Conservation (phyloP, 495 filamentous ascomycete species). For the Penicillium manginii region DNA sequence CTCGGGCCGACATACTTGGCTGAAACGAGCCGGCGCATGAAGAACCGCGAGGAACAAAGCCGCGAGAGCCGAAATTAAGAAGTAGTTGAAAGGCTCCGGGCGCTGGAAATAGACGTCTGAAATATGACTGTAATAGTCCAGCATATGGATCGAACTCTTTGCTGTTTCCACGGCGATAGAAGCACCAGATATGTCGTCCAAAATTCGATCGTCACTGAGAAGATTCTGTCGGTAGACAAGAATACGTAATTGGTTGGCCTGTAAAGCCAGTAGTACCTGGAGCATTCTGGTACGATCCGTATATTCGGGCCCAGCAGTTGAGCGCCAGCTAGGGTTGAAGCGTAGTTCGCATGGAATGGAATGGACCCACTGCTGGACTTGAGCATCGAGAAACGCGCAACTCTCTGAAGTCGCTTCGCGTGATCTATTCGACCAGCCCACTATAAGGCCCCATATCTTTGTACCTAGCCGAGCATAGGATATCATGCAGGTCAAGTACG, state of each 20-base stretch:
- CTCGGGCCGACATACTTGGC: slow-evolving; percentile 68
- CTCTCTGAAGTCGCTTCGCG: slow-evolving; percentile 58
- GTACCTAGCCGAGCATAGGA: slow-evolving; percentile 73
- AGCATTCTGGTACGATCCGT: slow-evolving; percentile 38
- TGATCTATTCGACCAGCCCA: slow-evolving; percentile 48
- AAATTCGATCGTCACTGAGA: slow-evolving; percentile 70
- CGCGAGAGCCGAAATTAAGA: slow-evolving; percentile 75
- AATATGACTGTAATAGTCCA: slow-evolving; percentile 72
- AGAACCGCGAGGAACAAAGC: slow-evolving; percentile 79
- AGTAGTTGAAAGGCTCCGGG: slow-evolving; percentile 84
- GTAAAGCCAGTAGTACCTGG: slow-evolving; percentile 62
- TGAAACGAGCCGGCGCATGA: slow-evolving; percentile 77
- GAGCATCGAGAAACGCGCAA: slow-evolving; percentile 71
- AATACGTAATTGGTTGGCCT: slow-evolving; percentile 83
- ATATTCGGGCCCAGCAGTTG: slow-evolving; percentile 36
- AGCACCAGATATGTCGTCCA: slow-evolving; percentile 64
- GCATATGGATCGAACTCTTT: slow-evolving; percentile 75
- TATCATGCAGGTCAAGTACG: slow-evolving; percentile 57
- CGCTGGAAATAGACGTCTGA: slow-evolving; percentile 74
- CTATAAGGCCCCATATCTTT: slow-evolving; percentile 71
- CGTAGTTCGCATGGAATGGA: slow-evolving; percentile 57
- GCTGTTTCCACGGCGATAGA: slow-evolving; percentile 72
- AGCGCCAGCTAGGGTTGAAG: slow-evolving; percentile 51
- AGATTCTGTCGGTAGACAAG: slow-evolving; percentile 79
- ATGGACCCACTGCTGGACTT: slow-evolving; percentile 77